phyloP scores from a whole-genome alignment of 768 basidiomycete genomes.

The Pisolithus microcarpus region DNA sequence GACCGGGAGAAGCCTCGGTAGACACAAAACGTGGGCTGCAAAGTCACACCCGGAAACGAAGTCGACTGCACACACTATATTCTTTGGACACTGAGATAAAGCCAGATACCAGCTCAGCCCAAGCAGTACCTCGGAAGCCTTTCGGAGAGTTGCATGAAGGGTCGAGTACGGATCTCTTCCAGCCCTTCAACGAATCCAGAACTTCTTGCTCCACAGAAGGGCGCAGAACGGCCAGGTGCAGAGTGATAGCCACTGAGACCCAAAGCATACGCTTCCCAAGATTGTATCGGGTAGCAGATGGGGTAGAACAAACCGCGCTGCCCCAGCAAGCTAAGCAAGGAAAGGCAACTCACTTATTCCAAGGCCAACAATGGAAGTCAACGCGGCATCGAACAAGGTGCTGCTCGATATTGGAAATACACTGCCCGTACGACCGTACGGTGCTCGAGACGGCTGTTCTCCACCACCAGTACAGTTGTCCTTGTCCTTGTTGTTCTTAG shows the following conservation, averaged over 20 bases:
- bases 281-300: slow-evolving; percentile 6
- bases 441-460: neutral
- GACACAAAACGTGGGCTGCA: neutral
- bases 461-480: slow-evolving; percentile 7
- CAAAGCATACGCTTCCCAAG: neutral
- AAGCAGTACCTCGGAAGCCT: no score
- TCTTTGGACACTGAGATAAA: no score
- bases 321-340: neutral
- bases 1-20: neutral
- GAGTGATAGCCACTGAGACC: neutral
- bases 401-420: slow-evolving; percentile 24
- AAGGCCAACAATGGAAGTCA: slow-evolving; percentile 57
- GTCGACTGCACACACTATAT: neutral
- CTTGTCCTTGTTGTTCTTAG: neutral
- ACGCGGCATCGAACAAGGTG: slow-evolving; percentile 39
- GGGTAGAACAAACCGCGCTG: slow-evolving; percentile 7
- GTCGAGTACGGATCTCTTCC: neutral
- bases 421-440: slow-evolving; percentile 14
- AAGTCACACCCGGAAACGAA: slow-evolving; percentile 1
- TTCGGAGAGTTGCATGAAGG: neutral
- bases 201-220: neutral
- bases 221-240: neutral
- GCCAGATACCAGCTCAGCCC: no score
- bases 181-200: neutral
- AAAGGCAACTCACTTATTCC: slow-evolving; percentile 40